Base-by-base conservation (phyloP, 768 basidiomycete genomes). In the Arthromyces matolae region DNA sequence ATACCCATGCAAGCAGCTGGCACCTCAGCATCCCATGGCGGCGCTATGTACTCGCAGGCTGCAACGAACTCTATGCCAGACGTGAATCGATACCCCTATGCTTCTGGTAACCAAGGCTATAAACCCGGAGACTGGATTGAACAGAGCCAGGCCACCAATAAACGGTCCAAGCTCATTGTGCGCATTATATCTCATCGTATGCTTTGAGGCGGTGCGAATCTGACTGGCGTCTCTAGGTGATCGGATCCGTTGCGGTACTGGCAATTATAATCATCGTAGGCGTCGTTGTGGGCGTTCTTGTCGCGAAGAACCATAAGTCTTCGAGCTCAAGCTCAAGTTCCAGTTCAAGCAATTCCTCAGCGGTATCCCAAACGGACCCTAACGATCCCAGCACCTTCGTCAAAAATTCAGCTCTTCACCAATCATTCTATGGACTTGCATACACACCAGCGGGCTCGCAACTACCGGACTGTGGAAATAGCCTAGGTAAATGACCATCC, bases 401-500 rank as follows among this genome's bases (percentile, higher is more conserved):
- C 16, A 86, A 84, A 67, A 78, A 94, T 63, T 42, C 78, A 2
- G 74, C 75, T 24, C 67, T 95, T 41, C 75, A 83, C 52, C 80
- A 87, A 54, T 75, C 81, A 0, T 89, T 96, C 68, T 95, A 84
- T 62, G 93, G 88, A 4, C 60, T 95, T 19, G 93, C 93, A 0
- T 95, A 95, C 64, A 92, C 90, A 1, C 92, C 93, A 8, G 68
- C 70, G 16, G 82, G 82, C 32, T 81, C 84, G n/a, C 80, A 84
- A 55, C 63, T 83, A 19, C 89, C 89, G 0, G 60, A 77, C 27
- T 92, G 89, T 55, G 84, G 83, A 8, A 84, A 76, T 45, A 64
- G 62, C 6, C 60, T 79, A 22, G 55, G 73, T 75, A 31, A 31
- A 71, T 69, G 18, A n/a, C 2, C 20, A 10, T 39, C 18, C 18